Conservation (phyloP, 805 yeast species). For the Pichia eremophila region DNA sequence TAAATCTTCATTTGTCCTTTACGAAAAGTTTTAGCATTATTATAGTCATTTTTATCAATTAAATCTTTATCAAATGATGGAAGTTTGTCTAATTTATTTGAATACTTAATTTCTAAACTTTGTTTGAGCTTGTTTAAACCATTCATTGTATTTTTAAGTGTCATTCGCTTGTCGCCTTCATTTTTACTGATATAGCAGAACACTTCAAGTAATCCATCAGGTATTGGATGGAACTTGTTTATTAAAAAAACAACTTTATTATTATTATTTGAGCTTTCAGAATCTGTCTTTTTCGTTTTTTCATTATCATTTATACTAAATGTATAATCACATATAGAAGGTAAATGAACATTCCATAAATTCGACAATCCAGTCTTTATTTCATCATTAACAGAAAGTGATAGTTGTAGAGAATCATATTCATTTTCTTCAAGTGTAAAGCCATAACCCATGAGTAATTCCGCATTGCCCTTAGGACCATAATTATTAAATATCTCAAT, state of each 20-base stretch:
- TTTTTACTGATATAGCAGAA: conserved; percentile 46
- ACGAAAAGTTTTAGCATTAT: conserved; percentile 28
- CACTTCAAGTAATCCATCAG: conserved; percentile 38
- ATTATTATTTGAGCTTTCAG: conserved; percentile 1
- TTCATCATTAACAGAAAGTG: conserved; percentile 32
- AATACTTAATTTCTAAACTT: conserved; percentile 43
- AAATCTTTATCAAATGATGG: conserved; percentile 4
- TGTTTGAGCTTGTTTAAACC: conserved; percentile 48
- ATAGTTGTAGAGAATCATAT: conserved; percentile 50
- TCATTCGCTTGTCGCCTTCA: conserved; percentile 35
- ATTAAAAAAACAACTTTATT: conserved; percentile 17
- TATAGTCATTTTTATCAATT: conserved; percentile 8
- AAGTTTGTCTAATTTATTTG: conserved; percentile 14
- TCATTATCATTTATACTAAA: conserved; percentile 11
- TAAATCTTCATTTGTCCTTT: conserved; percentile 33
- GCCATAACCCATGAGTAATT: conserved; percentile 73
- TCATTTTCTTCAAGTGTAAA: conserved; percentile 51
- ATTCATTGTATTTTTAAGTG: conserved; percentile 46
- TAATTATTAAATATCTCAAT: conserved; percentile 68
- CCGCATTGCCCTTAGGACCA: conserved; percentile 84
- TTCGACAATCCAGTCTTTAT: conserved; percentile 1
- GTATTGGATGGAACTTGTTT: conserved; percentile 26
- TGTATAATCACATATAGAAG: conserved; percentile 22
- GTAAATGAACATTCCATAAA: conserved; percentile 19
- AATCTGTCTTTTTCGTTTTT: not conserved